Base-by-base conservation (phyloP, 192 early-diverging fungal genomes). In the Coemansia sp. region DNA sequence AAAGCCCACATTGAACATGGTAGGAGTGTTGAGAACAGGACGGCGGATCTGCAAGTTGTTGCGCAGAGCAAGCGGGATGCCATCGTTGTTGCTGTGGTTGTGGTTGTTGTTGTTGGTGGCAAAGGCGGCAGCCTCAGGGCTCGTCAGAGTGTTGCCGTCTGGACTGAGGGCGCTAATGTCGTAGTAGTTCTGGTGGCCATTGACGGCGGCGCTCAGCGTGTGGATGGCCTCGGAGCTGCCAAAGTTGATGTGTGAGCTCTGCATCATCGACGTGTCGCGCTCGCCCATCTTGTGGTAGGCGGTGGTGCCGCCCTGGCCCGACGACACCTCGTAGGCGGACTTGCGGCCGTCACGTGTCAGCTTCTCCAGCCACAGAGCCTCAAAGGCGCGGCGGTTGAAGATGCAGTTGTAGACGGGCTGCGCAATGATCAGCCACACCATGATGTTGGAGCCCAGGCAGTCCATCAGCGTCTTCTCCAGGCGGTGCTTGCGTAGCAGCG, bases 281-380 rank as follows among this genome's bases (percentile, higher is more conserved):
- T 77, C 69, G 48, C 71, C 52, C 69, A 77, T 72, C 58, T 77
- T 77, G 6, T 59, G 47, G 40, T 77, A 77, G 7, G 75, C 69
- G 7, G 75, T 77, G 31, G 69, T 68, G 47, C 65, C 65, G 61
- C 38, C 58, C 25, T 52, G 67, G 42, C 55, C 67, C 15, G 75
- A 79, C 22, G 62, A 59, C 2, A 70, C 64, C 14, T 79, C 58
- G 56, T 69, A 79, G 14, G 63, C 66, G 40, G 68, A 57, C 57
- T 67, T 67, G 55, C 62, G 70, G 28, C 66, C 75, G 50, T 79
- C 75, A 58, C 62, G 61, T 20, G 66, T 71, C 53, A 79, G 75
- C 59, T 56, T 72, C 31, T 68, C 62, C 15, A 79, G 75, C 75
- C 75, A 79, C 47, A 17, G 50, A 13, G 62, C 55, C 55, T 79